phyloP scores from a whole-genome alignment of 192 early-diverging fungal species.

The Fimicolochytrium jonesii region DNA sequence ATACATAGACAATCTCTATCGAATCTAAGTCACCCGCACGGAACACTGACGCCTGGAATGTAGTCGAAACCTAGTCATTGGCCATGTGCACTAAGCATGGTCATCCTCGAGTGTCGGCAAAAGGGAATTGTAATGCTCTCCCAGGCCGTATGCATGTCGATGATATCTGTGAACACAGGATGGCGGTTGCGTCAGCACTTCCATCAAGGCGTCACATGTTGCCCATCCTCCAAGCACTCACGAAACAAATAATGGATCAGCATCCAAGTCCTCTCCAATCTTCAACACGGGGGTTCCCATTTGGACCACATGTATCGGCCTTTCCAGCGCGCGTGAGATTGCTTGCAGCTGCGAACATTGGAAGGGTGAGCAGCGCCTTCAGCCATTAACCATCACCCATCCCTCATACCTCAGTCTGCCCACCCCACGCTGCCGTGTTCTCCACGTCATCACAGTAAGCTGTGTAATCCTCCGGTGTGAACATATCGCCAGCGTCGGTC shows the following conservation, averaged over 20 bases:
- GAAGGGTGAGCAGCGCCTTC: conserved; percentile 6
- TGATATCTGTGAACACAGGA: conserved; percentile 60
- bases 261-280: conserved; percentile 69
- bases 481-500: conserved; percentile 76
- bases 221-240: conserved; percentile 40
- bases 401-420: conserved; percentile 74
- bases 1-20: too few relatives aligned
- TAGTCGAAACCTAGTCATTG: too few relatives aligned
- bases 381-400: neutral
- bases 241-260: conserved; percentile 65
- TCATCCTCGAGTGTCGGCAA: too few relatives aligned
- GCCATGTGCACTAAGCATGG: too few relatives aligned
- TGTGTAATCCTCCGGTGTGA: conserved; percentile 40
- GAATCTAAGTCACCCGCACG: too few relatives aligned
- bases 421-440: conserved; percentile 86
- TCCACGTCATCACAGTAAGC: conserved; percentile 75
- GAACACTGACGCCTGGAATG: too few relatives aligned
- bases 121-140: conserved; percentile 95
- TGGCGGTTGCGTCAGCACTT: neutral
- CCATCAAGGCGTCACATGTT: neutral
- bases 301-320: conserved; percentile 84
- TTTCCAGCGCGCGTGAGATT: conserved; percentile 64
- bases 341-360: conserved; percentile 63
- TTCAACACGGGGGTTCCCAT: conserved; percentile 71
- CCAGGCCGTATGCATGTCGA: conserved; percentile 84